phyloP scores from a whole-genome alignment of 1,139 yeast species.

The Debaryomyces fabryi region DNA sequence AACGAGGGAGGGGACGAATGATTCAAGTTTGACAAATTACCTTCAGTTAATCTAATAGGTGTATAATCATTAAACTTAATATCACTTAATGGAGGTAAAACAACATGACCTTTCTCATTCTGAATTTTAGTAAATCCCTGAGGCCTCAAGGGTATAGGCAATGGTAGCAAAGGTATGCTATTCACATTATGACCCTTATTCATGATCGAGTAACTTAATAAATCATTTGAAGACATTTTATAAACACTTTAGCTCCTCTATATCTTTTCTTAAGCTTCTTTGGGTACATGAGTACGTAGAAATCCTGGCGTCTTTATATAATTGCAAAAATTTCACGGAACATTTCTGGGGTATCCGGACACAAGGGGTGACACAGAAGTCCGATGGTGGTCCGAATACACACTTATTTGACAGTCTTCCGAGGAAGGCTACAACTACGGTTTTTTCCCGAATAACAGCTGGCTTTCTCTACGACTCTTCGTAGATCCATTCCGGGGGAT shows the following conservation, averaged over 20 bases:
- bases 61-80: conserved; percentile 2
- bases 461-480: background rate
- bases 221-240: conserved; percentile 30
- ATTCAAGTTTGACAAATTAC: conserved; percentile 15
- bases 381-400: conserved; percentile 8
- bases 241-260: background rate
- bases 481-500: no score
- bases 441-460: background rate
- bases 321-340: conserved; percentile 9
- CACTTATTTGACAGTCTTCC: background rate
- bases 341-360: conserved; percentile 12
- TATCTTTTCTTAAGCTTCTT: no score
- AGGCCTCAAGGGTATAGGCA: conserved; percentile 9
- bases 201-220: conserved; percentile 41
- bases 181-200: conserved; percentile 21
- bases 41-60: conserved; percentile 19
- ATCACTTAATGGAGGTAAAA: conserved; percentile 20
- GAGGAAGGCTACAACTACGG: background rate
- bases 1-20: conserved; percentile 18
- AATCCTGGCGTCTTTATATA: conserved; percentile 8
- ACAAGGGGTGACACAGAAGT: conserved; percentile 7
- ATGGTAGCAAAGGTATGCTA: conserved; percentile 11
- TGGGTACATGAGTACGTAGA: no score
- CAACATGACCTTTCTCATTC: conserved; percentile 14
- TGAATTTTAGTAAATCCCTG: background rate